Evolutionary conservation across 2,329 filamentous ascomycete genomes (phyloP), one percentile per base, ranked within the genome.

Genomic region (Mycosphaerella sp.): DNA sequence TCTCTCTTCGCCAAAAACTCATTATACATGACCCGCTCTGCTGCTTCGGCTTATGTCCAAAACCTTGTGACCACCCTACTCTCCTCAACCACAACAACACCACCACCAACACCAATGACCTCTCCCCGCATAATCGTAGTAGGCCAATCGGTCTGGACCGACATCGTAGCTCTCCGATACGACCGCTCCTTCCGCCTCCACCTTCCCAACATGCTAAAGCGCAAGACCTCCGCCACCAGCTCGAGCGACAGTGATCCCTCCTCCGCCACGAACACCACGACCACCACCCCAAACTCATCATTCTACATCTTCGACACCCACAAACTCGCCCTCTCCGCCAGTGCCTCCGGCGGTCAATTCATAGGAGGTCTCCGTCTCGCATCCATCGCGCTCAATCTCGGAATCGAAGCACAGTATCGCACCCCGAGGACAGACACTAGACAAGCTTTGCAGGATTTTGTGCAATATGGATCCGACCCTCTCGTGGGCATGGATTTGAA

Each of bases 331-430:
- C 8, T 17, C 6, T 34, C 7, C 14, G 45, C 46, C 6, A 43
- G 31, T 4, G 2, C 6, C 2, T 17, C 32, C 43, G 54, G 54
- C 23, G 38, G 34, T 4, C 34, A 14, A 2, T 48, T 52, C 14
- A 10, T 11, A 9, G 34, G 34, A 38, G 41, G 32, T 9, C 17
- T 32, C 12, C 43, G 34, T 8, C 32, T 56, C 10, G 39, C 42
- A 14, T n/a, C 10, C n/a, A 48, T 56, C 32, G 54, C 54, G 7
- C 34, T 23, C 7, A 34, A 23, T 4, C 17, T 45, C 23, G 54
- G 54, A 23, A 56, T 56, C 31, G 45, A 56, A 9, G 23, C 42
- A 6, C 49, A 40, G 36, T 53, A 56, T 49, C 41, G 31, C 9
- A 43, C 17, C 40, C 40, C 8, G 8, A 36, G 32, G 32, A 11